phyloP scores from a whole-genome alignment of 2,329 filamentous ascomycete species.

The Raffaelea deltoideospora region DNA sequence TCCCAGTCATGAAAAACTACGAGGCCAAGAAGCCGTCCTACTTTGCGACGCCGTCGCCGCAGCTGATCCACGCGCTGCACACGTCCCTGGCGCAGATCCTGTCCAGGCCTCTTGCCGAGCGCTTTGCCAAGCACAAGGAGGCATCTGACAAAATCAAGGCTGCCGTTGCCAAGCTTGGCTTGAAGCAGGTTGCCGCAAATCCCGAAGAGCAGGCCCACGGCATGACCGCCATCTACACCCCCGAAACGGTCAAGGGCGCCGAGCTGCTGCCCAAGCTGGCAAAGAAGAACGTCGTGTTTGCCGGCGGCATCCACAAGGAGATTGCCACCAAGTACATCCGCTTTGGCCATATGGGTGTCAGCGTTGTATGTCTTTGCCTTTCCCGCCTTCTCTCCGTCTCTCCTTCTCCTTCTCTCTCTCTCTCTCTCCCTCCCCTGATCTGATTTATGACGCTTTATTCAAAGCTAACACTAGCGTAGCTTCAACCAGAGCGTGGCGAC shows the following conservation, averaged over 20 bases:
- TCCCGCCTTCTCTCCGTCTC: background rate
- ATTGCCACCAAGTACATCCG: constrained; percentile 88
- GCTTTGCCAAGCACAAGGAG: constrained; percentile 68
- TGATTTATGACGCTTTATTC: background rate
- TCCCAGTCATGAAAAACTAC: constrained; percentile 89
- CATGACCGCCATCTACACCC: constrained; percentile 96
- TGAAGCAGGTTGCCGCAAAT: constrained; percentile 74
- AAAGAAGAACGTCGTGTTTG: constrained; percentile 84
- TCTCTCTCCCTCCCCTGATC: background rate
- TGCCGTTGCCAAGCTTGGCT: constrained; percentile 61
- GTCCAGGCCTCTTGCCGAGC: constrained; percentile 60
- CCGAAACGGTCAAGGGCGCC: constrained; percentile 64
- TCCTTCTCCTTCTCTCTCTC: background rate
- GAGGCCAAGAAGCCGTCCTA: constrained; percentile 96
- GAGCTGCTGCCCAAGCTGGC: constrained; percentile 74
- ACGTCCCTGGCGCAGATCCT: constrained; percentile 79
- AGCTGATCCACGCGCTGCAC: constrained; percentile 85
- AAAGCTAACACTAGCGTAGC: constrained; percentile 26
- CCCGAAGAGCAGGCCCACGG: constrained; percentile 87
- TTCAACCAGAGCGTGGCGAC: constrained; percentile 63
- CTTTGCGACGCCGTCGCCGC: constrained; percentile 91
- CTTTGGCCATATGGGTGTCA: constrained; percentile 96
- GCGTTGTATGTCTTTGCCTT: constrained; percentile 41
- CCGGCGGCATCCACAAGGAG: constrained; percentile 89
- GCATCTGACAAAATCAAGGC: constrained; percentile 79